Evolutionary conservation across 176 grass and related monocot species (phyloP).

Genomic region (Carex parvula): DNA sequence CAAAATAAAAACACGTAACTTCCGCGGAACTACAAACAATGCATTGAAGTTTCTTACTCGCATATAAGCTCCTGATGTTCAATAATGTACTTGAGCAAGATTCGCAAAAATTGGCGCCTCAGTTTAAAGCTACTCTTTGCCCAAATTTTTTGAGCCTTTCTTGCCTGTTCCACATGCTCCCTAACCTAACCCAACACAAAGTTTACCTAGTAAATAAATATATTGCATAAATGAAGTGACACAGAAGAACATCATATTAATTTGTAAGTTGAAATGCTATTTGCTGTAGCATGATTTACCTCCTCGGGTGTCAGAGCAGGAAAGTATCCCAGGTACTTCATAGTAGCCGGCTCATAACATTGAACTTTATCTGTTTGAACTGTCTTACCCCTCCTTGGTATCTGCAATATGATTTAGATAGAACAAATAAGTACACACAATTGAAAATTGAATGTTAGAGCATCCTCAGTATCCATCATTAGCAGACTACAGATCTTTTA

Average conservation of each 20-base stretch:
- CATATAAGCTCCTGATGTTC: conserved; percentile 97
- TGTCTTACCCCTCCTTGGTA: conserved; percentile 70
- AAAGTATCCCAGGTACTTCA: conserved; percentile 91
- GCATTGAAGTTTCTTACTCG: conserved; percentile 55
- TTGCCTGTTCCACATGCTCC: conserved; percentile 86
- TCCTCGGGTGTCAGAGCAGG: conserved; percentile 73
- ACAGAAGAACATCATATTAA: neutral
- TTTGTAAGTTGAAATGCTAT: neutral
- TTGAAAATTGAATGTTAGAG: conserved; percentile 1
- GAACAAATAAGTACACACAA: conserved; percentile 7
- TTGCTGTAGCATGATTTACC: conserved; percentile 34
- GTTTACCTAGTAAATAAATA: neutral
- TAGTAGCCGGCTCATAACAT: conserved; percentile 94
- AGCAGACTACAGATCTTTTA: neutral
- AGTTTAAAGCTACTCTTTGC: conserved; percentile 88
- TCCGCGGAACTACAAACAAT: neutral
- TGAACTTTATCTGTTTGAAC: conserved; percentile 65
- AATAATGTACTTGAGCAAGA: conserved; percentile 99
- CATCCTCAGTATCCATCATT: neutral
- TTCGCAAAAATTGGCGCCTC: conserved; percentile 81
- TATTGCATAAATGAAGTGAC: neutral
- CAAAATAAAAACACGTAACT: neutral
- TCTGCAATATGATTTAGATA: conserved; percentile 39
- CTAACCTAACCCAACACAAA: conserved; percentile 51
- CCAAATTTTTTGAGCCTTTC: conserved; percentile 94